Conservation (phyloP, 2,329 filamentous ascomycete species). For the Scedosporium aurantiacum region DNA sequence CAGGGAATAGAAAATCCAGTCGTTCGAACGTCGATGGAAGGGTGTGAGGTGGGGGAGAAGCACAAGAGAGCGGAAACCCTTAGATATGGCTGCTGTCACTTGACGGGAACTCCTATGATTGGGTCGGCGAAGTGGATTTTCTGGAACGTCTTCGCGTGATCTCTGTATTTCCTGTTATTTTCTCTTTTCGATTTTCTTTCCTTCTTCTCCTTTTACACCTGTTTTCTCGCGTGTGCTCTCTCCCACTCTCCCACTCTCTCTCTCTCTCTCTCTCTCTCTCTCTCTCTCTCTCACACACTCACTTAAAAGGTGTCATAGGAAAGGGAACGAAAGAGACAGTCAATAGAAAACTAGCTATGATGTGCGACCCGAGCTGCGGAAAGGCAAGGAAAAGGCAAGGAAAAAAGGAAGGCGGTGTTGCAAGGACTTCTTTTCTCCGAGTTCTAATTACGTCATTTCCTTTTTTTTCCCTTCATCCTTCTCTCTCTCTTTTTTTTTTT, state of each 20-base stretch:
- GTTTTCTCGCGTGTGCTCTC: background rate
- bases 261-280: background rate
- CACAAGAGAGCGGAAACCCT: background rate
- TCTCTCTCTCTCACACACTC: background rate
- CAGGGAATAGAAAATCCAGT: background rate
- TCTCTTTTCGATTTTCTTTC: background rate
- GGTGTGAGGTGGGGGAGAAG: background rate
- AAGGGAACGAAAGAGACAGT: background rate
- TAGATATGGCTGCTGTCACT: background rate
- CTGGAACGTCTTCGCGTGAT: background rate
- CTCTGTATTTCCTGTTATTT: conserved; percentile 2
- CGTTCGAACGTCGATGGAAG: background rate
- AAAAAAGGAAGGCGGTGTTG: background rate
- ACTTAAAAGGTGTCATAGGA: background rate
- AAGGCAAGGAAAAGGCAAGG: background rate
- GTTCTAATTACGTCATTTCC: background rate
- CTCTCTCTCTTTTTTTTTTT: too few species aligned
- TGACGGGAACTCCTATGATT: too few species aligned
- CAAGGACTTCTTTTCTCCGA: background rate
- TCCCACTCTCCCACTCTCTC: background rate
- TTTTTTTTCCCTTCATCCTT: background rate
- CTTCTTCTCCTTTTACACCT: background rate
- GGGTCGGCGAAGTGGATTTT: too few species aligned
- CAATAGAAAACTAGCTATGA: background rate
- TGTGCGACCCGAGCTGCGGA: background rate